phyloP scores from a whole-genome alignment of 2,329 filamentous ascomycete genomes.

The Verticillium zaregamsianum region DNA sequence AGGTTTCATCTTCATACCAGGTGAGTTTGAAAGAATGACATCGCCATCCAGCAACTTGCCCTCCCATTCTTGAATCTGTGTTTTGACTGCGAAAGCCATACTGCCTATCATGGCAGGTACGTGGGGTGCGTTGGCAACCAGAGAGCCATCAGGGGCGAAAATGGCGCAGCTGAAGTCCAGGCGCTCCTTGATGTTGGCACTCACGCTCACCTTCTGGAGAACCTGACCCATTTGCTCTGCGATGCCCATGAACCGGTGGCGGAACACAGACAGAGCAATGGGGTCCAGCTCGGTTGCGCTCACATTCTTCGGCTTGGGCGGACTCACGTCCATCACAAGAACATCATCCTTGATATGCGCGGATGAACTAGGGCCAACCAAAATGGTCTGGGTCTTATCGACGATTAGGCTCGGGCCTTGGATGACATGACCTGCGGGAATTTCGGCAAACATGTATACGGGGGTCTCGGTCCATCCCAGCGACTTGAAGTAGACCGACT shows the following conservation, averaged over 20 bases:
- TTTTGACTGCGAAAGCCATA: conserved; percentile 75
- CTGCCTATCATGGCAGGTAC: conserved; percentile 72
- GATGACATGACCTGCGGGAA: conserved; percentile 56
- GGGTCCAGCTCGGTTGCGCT: conserved; percentile 48
- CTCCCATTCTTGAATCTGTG: conserved; percentile 60
- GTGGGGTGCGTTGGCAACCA: conserved; percentile 74
- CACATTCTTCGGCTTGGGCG: conserved; percentile 8
- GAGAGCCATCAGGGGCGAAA: conserved; percentile 68
- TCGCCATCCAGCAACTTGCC: conserved; percentile 27
- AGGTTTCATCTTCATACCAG: not conserved
- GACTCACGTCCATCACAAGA: conserved; percentile 42
- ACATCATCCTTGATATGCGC: conserved; percentile 29
- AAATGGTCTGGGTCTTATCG: conserved; percentile 67
- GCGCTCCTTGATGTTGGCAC: conserved; percentile 75
- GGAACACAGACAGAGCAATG: conserved; percentile 73
- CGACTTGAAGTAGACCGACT: conserved; percentile 13
- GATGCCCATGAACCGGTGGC: conserved; percentile 78
- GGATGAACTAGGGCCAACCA: conserved; percentile 58
- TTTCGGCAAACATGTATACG: conserved; percentile 63
- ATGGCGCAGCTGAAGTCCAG: conserved; percentile 79
- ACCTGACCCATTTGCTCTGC: conserved; percentile 80
- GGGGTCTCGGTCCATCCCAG: conserved; percentile 44
- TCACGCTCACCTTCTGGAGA: conserved; percentile 74
- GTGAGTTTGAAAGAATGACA: conserved; percentile 29
- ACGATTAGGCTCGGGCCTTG: conserved; percentile 64